Evolutionary conservation across 2,329 filamentous ascomycete genomes (phyloP), one percentile per base, ranked within the genome.

Genomic region (Botrytis tulipae): DNA sequence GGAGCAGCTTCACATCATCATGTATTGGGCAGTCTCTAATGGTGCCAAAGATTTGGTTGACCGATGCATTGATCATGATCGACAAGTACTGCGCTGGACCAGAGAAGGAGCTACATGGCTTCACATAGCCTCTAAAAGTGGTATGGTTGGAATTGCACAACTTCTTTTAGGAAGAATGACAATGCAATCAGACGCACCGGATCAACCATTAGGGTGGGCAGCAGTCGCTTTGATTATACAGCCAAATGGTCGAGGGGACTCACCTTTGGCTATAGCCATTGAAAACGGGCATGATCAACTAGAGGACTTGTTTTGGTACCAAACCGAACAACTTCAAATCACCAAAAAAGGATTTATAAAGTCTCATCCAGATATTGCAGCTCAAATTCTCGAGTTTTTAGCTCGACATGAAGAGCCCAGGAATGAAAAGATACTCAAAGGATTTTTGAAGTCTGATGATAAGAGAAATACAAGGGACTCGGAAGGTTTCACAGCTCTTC

Each of bases 11-110:
- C 3, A 65, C 9, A 22, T 65, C 35, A 20, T 65, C 35, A 44
- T 32, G 37, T 65, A 65, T 32, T 44, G 61, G 61, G 61, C 40
- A 42, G n/a, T 65, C 5, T 65, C 25, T 22, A 65, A 65, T 65
- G 25, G 25, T 20, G 61, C 61, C 5, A 25, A 29, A 8, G 20
- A 42, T 9, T 25, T 65, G 40, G 37, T 25, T 44, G 10, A 14
- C 2, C 42, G 42, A 9, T 65, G 61, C 25, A 65, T 65, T 32
- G 40, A 65, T 32, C 37, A 65, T 25, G 29, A 65, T 42, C 6
- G 20, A 42, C 37, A 12, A 65, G 61, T 65, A 20, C 14, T 65
- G 37, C 37, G 10, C n/a, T 65, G 61, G 61, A 65, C 12, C 8
- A 37, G 61, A 44, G 61, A 44, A 44, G 61, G 61, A 25, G 25